Evolutionary conservation across 805 yeast genomes (phyloP), one percentile per base, ranked within the genome.

Genomic region (Helenozyma baotianmanensis): DNA sequence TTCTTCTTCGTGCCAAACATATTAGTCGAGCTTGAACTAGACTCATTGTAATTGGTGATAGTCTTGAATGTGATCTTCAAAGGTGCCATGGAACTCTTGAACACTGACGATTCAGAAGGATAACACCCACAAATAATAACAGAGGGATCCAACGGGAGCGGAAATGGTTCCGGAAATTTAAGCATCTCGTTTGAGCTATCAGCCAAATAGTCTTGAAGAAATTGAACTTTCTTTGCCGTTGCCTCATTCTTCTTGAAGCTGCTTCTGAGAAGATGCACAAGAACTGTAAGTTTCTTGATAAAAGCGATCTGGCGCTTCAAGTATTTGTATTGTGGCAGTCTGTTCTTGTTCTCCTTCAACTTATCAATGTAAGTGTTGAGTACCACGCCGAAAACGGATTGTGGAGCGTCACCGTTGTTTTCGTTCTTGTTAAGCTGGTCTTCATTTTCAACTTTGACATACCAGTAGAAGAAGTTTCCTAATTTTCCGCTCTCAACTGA

Each of bases 401-500:
- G n/a, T n/a, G n/a, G n/a, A n/a, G n/a, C n/a, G n/a, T n/a, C n/a
- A n/a, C n/a, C n/a, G n/a, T n/a, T n/a, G n/a, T n/a, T n/a, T n/a
- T n/a, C n/a, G 17, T 36, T 39, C 19, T 17, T 17, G 19, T 41
- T 42, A 23, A 63, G 39, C 38, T 65, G 68, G 36, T 85, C 96
- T 48, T 82, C 86, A 19, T 82, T 74, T 50, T 90, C 97, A 2
- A 94, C 95, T 43, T 80, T 81, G 31, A 92, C 72, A 52, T 82
- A 86, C 97, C 98, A 92, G 56, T 86, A 89, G 40, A 94, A 77
- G 51, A 74, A 86, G 51, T 80, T 88, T 0, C 95, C 92, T 25
- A 94, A 63, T 13, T 73, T 64, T 14, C 74, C 72, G 51, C 82
- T 83, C 13, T 72, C 62, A 1, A 80, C 64, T 0, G 95, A 79